phyloP scores from a whole-genome alignment of 2,329 filamentous ascomycete genomes.

The Aspergillus calidoustus region DNA sequence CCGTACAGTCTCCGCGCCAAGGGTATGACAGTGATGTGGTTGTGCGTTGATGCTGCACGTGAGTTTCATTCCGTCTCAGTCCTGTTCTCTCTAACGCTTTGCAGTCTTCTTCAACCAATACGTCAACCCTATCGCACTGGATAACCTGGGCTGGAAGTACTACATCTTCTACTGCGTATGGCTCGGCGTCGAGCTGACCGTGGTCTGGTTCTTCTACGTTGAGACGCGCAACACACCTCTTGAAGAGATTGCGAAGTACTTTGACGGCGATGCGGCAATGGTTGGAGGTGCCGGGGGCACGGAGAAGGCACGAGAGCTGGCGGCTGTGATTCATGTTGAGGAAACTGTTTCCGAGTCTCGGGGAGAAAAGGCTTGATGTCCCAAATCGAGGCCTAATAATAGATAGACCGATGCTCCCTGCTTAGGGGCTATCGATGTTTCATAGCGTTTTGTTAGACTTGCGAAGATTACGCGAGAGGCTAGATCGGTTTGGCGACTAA shows the following conservation, averaged over 20 bases:
- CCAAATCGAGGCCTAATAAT: conserved; percentile 30
- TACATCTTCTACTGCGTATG: conserved; percentile 45
- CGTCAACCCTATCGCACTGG: conserved; percentile 39
- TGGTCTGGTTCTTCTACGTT: conserved; percentile 43
- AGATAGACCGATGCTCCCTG: too few relatives aligned
- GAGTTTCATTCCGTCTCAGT: neutral
- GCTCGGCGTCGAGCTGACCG: conserved; percentile 35
- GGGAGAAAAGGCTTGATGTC: conserved; percentile 11
- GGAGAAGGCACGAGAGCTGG: neutral
- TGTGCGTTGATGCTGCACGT: conserved; percentile 35
- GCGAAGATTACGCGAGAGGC: too few relatives aligned
- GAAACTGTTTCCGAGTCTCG: neutral
- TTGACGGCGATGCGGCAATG: conserved; percentile 21
- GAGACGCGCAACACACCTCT: conserved; percentile 40
- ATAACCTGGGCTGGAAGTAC: conserved; percentile 41
- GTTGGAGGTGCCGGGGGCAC: neutral
- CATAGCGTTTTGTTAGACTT: too few relatives aligned
- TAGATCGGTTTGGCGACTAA: too few relatives aligned
- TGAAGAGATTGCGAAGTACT: conserved; percentile 42
- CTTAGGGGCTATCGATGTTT: too few relatives aligned
- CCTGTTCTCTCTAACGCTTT: conserved; percentile 5
- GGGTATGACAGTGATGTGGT: conserved; percentile 47
- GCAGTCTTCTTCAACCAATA: conserved; percentile 43
- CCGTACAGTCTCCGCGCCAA: conserved; percentile 56
- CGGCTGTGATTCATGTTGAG: neutral